Percentiles rank a stretch among this genome's conserved stretches.
These are phyloP conservation scores for Sergeia podlipaevii DNA, from an alignment of 208 protist species.

Conservation along the genomic window DNA sequence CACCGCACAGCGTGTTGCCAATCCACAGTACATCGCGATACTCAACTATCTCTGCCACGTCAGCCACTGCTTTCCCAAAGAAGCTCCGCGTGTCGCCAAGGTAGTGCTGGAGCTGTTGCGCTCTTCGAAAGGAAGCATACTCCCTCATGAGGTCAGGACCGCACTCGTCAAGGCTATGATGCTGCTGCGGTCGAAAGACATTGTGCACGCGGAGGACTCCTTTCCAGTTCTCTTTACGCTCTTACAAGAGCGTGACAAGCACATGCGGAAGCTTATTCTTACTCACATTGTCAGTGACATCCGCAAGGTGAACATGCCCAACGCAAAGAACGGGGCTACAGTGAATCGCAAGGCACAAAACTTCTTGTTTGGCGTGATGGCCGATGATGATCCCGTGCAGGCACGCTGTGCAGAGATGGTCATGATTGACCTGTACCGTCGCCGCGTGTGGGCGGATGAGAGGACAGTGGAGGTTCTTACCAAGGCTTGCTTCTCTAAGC, in stretches of 20 bases:
- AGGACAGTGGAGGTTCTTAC: constrained; percentile 95
- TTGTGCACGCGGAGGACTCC: constrained; percentile 80
- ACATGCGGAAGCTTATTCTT: constrained; percentile 81
- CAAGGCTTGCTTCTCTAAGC: constrained; percentile 91
- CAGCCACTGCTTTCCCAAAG: constrained; percentile 87
- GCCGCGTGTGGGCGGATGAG: constrained; percentile 93
- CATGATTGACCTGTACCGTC: constrained; percentile 97
- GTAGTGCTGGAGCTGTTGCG: constrained; percentile 89
- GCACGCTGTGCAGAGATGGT: constrained; percentile 94
- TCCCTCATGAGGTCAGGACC: constrained; percentile 81
- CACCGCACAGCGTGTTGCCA: constrained; percentile 72
- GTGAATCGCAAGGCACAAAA: constrained; percentile 95
- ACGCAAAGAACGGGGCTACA: constrained; percentile 81
- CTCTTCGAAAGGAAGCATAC: constrained; percentile 58
- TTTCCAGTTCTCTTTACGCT: constrained; percentile 96
- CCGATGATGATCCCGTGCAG: constrained; percentile 90
- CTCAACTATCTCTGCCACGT: constrained; percentile 88
- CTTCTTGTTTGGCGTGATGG: constrained; percentile 95
- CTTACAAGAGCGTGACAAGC: constrained; percentile 95
- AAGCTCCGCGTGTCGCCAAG: constrained; percentile 63
- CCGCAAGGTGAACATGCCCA: constrained; percentile 89
- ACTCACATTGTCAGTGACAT: constrained; percentile 96
- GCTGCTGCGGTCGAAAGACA: constrained; percentile 91
- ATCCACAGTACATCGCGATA: constrained; percentile 86
- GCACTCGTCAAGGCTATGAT: constrained; percentile 92